Base-by-base conservation (phyloP, 768 basidiomycete species). In the Boletellus emodensis region DNA sequence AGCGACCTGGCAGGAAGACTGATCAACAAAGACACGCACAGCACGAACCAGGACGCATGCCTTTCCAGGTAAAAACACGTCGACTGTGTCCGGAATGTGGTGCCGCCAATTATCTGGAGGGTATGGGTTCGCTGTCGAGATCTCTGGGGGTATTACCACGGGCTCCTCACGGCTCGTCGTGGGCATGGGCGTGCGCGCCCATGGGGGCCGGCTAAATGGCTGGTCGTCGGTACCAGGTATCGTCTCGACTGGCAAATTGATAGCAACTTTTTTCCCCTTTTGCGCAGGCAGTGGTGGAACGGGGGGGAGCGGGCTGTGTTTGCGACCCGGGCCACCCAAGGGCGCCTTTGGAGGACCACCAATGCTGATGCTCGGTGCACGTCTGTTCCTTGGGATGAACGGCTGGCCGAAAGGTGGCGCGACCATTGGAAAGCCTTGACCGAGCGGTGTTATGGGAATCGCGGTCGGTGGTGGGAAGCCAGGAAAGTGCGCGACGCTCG, bases 261-360 rank as follows among this genome's bases (percentile, higher is more conserved):
- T 82, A 15, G 73, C 56, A 20, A 83, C 60, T 64, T 86, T 90
- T 75, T 87, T 90, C 24, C 66, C 61, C 68, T 87, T 89, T 26
- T 47, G 53, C 45, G 59, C 63, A 26, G 74, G 68, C 1, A 69
- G 40, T 38, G 43, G 67, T 53, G 66, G 62, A 10, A 56, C 49
- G 13, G 64, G 62, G 10, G 81, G 75, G 51, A 86, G 69, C 11
- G 88, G 87, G 65, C 83, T 87, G 44, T 83, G 75, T 69, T 87
- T 92, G 40, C 86, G 79, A 40, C 82, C 79, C 12, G 86, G 89
- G 0, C 90, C 90, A 15, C 90, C 90, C 3, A 93, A 71, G 1
- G 82, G 78, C 1, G 90, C 90, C 65, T 92, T 93, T 9, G 90
- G 90, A n/a, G 90, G 90, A 7, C 90, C 90, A 12, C 90, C 90